A percentile compares a stretch with the other conserved stretches of the same genome.
Conservation (phyloP, 2,329 filamentous ascomycete genomes). For the Pseudogymnoascus pannorum region DNA sequence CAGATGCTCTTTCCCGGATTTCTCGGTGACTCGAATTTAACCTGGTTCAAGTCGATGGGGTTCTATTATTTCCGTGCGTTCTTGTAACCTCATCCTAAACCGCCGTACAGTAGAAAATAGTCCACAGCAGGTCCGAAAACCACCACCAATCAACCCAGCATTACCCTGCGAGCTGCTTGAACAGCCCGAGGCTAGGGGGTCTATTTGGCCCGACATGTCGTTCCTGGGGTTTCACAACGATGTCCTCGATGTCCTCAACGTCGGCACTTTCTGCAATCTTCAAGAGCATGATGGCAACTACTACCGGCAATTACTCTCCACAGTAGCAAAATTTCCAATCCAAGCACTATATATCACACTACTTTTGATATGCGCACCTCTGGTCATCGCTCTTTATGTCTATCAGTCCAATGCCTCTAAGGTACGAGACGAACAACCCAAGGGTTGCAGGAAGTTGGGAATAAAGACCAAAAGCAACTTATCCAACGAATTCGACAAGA, state of each 20-base stretch:
- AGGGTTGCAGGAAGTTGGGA: slow-evolving; percentile 46
- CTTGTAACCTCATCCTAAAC: background rate
- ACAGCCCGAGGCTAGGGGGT: background rate
- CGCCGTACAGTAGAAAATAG: background rate
- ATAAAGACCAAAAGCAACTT: slow-evolving; percentile 44
- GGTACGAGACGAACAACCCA: slow-evolving; percentile 30
- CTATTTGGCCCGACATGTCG: background rate
- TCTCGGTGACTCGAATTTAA: background rate
- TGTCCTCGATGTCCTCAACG: background rate
- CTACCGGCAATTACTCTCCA: slow-evolving; percentile 22
- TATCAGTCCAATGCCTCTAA: slow-evolving; percentile 27
- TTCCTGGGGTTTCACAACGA: background rate
- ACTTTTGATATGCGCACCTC: slow-evolving; percentile 26
- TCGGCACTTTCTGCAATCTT: slow-evolving; percentile 9
- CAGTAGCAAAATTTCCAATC: slow-evolving; percentile 25
- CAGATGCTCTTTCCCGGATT: background rate
- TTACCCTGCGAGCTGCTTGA: background rate
- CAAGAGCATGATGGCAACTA: slow-evolving; percentile 24
- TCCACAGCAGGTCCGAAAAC: background rate
- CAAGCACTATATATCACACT: slow-evolving; percentile 26
- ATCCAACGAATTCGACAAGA: slow-evolving; percentile 46
- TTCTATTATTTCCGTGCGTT: background rate
- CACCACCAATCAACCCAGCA: background rate
- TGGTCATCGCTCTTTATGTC: slow-evolving; percentile 26
- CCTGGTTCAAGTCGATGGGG: background rate